Base-by-base conservation (phyloP, 495 filamentous ascomycete genomes). In the Tuber borchii region DNA sequence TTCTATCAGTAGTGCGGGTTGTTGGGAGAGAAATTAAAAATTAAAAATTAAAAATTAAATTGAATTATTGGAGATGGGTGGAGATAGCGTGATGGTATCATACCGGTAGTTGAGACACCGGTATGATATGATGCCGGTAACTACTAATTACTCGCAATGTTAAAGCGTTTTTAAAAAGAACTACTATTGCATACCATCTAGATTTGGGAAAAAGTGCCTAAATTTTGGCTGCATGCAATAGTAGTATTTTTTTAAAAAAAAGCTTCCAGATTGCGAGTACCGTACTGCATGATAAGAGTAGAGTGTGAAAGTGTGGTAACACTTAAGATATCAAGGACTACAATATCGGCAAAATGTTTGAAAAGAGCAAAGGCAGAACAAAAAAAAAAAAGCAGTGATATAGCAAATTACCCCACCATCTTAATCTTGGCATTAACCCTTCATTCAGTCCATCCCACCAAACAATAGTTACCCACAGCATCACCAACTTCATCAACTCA, bases 351-450 rank as follows among this genome's bases (percentile, higher is more conserved):
- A 26, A 26, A 26, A 12, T 0, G 51, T 61, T 61, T 31, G n/a
- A 45, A 45, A 17, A 10, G 16, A 7, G 17, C 1, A 48, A 7
- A 6, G 45, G 5, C 17, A 43, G 7, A 43, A 43, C 0, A 43
- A 43, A 12, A 12, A 10, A 43, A 43, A 12, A 43, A 43, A 43
- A 42, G 5, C 40, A 42, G 42, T 43, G 42, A 20, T 48, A 20
- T 48, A 19, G 45, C 48, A 56, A n/a, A n/a, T 56, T n/a, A 65
- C 56, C 56, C 56, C 56, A 65, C 56, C 56, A 65, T 65, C 26
- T 0, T 2, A 65, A 34, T 65, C 56, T 65, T 65, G 56, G 56
- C 56, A 65, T 17, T 17, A 46, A 65, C 14, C 48, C 48, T 56
- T 56, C 48, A 56, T 56, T 56, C 48, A 56, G 22, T 10, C 26